Conservation (phyloP, 148 eudicot species). For the Vaccinium myrtillus region DNA sequence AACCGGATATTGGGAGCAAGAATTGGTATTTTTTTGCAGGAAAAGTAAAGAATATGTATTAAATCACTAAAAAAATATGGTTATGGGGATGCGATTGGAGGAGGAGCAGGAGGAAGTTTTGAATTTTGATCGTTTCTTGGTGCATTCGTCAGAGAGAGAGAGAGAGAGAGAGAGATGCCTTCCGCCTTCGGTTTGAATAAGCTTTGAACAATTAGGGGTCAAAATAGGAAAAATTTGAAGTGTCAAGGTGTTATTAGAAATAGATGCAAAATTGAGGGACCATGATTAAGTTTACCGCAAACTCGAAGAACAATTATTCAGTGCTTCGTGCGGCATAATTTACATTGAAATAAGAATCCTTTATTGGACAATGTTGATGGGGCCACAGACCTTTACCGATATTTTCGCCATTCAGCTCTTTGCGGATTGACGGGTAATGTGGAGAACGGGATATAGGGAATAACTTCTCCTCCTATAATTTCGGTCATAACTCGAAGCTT, state of each 20-base stretch:
- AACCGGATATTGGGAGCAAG: background rate
- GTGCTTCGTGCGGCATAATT: too few species aligned
- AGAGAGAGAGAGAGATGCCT: background rate
- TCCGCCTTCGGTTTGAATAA: too few species aligned
- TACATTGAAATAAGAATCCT: too few species aligned
- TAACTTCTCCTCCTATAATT: background rate
- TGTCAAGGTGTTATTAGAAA: too few species aligned
- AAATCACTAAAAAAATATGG: background rate
- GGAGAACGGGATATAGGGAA: background rate
- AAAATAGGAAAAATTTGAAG: too few species aligned
- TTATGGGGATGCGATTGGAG: background rate
- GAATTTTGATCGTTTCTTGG: slow-evolving; percentile 1
- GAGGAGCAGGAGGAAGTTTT: background rate
- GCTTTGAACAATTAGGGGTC: too few species aligned
- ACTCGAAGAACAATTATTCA: too few species aligned
- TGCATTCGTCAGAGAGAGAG: background rate
- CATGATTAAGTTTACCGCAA: too few species aligned
- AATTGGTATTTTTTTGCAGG: background rate
- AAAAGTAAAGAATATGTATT: background rate
- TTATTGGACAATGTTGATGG: too few species aligned
- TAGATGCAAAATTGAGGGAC: too few species aligned
- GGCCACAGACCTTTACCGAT: too few species aligned
- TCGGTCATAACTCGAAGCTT: background rate
- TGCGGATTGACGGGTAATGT: background rate
- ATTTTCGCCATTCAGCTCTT: background rate